Evolutionary conservation across 345 rosid genomes (phyloP), one percentile per base, ranked within the genome.

Genomic region (Cardamine chenopodiifolia): DNA sequence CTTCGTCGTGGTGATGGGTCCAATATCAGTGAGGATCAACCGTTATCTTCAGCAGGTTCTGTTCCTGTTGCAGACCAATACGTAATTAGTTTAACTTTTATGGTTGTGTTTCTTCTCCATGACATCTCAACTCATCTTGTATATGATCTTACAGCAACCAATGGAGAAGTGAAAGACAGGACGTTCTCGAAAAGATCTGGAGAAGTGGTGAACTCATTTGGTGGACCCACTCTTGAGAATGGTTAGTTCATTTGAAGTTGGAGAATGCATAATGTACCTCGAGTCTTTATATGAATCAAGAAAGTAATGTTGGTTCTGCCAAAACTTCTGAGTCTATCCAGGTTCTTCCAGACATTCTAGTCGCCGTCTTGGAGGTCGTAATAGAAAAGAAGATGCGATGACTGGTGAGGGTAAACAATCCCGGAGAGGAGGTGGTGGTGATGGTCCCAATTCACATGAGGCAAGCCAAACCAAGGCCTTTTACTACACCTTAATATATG

Each of bases 391-490:
- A 53, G 89, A 81, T 17, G 59, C 40, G 3, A 57, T 58, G 22
- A 66, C 57, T 37, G 63, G 75, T 73, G 92, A 89, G 48, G 82
- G 84, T 65, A 91, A 89, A 78, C 31, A 84, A 76, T 81, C 86
- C 55, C 87, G 86, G 76, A 87, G 85, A 85, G 86, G 85, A 70
- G 78, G 77, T 37, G 50, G 22, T 18, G 23, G 75, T 62, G 71
- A 85, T 70, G 83, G 85, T 72, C 68, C 85, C 35, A 86, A 79
- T 70, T 77, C 86, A 40, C 80, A 82, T 32, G 92, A 91, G 90
- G 95, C 86, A 70, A 79, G 85, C 52, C 47, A 62, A 68, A 71
- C 37, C 22, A 37, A 57, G 44, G 60, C 53, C 62, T 29, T 44
- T 49, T 15, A 26, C 11, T 53, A 25, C 63, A 18, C 29, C 55